phyloP scores from a whole-genome alignment of 345 rosid genomes.

The Camelina sativa region DNA sequence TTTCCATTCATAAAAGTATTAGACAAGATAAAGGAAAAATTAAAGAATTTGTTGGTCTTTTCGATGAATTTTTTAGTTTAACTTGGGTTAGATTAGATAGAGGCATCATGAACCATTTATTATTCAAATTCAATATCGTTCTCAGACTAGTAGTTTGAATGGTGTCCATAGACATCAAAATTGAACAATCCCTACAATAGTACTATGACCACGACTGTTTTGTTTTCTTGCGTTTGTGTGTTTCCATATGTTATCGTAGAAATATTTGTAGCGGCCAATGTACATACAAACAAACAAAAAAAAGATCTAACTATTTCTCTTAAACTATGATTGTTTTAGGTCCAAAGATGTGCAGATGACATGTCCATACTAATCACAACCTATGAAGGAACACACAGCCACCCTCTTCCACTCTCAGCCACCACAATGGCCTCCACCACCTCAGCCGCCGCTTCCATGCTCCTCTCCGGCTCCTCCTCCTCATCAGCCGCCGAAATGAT shows the following conservation, averaged over 20 bases:
- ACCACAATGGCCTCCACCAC: slow-evolving; percentile 87
- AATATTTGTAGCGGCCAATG: not conserved
- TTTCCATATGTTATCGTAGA: not conserved
- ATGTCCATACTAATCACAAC: slow-evolving; percentile 78
- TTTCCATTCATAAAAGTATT: too few species aligned
- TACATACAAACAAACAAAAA: not conserved
- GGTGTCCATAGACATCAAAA: too few species aligned
- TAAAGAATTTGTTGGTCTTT: too few species aligned
- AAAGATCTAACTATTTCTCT: not conserved
- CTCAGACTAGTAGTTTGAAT: too few species aligned
- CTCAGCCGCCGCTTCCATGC: slow-evolving; percentile 82
- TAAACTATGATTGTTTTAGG: slow-evolving; percentile 48
- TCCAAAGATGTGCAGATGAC: slow-evolving; percentile 77
- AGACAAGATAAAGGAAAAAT: too few species aligned
- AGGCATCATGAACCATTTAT: too few species aligned
- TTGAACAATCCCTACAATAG: too few species aligned
- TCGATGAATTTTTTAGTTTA: too few species aligned
- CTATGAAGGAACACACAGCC: slow-evolving; percentile 81
- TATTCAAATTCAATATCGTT: too few species aligned
- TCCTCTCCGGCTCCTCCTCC: slow-evolving; percentile 72
- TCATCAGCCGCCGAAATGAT: slow-evolving; percentile 46
- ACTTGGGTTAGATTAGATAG: too few species aligned
- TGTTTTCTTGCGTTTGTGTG: not conserved
- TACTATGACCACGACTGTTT: not conserved
- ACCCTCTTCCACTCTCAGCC: slow-evolving; percentile 73